These are phyloP conservation scores for Caryopteris hybrid DNA, from an alignment of 305 asterid genomes.

Conservation along the genomic window DNA sequence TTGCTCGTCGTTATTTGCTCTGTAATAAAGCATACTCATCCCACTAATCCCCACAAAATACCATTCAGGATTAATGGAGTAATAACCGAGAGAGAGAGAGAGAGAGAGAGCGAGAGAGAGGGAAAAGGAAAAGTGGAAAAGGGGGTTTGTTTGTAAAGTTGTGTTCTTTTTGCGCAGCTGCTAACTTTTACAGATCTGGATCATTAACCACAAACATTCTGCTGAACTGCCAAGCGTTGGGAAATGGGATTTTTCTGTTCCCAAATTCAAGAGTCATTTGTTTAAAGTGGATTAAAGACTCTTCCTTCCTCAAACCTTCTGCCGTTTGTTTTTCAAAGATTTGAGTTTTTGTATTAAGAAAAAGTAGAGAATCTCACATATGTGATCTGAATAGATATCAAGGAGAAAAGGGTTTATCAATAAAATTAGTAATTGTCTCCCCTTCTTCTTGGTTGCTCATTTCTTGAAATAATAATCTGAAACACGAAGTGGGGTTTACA, in stretches of 20 bases:
- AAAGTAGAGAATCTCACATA: background rate
- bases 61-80: slow-evolving; percentile 14
- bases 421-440: background rate
- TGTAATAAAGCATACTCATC: slow-evolving; percentile 24
- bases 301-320: slow-evolving; percentile 10
- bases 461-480: background rate
- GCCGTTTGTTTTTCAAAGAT: slow-evolving; percentile 3
- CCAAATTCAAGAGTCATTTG: background rate
- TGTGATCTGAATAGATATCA: no score
- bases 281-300: slow-evolving; percentile 5
- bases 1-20: slow-evolving; percentile 15
- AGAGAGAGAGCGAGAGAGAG: background rate
- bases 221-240: slow-evolving; percentile 1
- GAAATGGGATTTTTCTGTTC: slow-evolving; percentile 23
- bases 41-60: slow-evolving; percentile 24
- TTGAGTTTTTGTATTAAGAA: slow-evolving; percentile 1
- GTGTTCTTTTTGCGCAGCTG: background rate
- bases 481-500: slow-evolving; percentile 17
- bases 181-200: slow-evolving; percentile 38
- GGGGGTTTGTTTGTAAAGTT: slow-evolving; percentile 6
- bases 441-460: slow-evolving; percentile 8
- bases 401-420: slow-evolving; percentile 10
- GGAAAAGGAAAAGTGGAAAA: background rate
- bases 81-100: background rate
- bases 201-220: slow-evolving; percentile 29